These are phyloP conservation scores for Ustilago lituana DNA, from an alignment of 1,284 basidiomycete genomes.

Conservation along the genomic window DNA sequence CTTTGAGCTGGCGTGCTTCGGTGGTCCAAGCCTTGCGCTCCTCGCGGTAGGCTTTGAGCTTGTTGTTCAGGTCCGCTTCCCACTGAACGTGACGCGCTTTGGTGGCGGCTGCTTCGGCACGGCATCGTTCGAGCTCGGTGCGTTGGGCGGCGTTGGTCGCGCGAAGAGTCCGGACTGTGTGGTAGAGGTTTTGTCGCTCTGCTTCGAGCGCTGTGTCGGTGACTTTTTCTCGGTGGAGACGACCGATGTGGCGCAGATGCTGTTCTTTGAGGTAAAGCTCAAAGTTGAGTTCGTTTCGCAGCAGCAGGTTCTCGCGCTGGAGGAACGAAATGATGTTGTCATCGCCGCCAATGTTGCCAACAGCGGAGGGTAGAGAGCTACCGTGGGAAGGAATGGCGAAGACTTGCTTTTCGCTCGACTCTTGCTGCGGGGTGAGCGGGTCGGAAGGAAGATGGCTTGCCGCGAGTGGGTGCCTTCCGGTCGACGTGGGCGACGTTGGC, in stretches of 20 bases:
- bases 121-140: slow-evolving; percentile 46
- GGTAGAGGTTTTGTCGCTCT: slow-evolving; percentile 65
- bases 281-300: slow-evolving; percentile 64
- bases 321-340: slow-evolving; percentile 34
- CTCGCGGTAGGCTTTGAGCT: slow-evolving; percentile 61
- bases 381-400: slow-evolving; percentile 9
- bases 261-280: slow-evolving; percentile 67
- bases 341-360: slow-evolving; percentile 12
- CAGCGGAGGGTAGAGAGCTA: neutral
- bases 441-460: slow-evolving; percentile 29
- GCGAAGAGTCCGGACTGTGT: slow-evolving; percentile 53
- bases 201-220: slow-evolving; percentile 61
- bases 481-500: slow-evolving; percentile 28
- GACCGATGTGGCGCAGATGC: slow-evolving; percentile 66
- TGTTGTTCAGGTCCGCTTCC: slow-evolving; percentile 63
- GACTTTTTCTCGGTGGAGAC: slow-evolving; percentile 65
- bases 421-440: slow-evolving; percentile 21
- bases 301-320: slow-evolving; percentile 56
- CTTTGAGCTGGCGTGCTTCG: slow-evolving; percentile 52
- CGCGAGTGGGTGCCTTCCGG: slow-evolving; percentile 30
- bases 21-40: slow-evolving; percentile 59
- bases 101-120: slow-evolving; percentile 49
- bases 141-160: slow-evolving; percentile 34
- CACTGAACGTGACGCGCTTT: slow-evolving; percentile 57
- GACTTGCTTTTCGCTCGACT: slow-evolving; percentile 7